phyloP scores from a whole-genome alignment of 2,329 filamentous ascomycete genomes.

The Cladophialophora bantiana region DNA sequence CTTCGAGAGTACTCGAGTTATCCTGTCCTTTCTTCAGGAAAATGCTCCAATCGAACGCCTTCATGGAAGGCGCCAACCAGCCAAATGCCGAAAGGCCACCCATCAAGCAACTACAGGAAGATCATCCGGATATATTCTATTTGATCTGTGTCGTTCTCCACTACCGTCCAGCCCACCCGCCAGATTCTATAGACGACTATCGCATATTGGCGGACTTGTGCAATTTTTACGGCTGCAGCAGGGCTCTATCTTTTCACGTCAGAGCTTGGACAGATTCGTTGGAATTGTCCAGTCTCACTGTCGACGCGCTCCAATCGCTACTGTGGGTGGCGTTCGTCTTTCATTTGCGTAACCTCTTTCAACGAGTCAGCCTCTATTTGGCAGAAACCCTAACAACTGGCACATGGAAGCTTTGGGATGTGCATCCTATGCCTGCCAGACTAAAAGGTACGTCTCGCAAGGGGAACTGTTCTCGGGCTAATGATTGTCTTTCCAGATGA shows the following conservation, averaged over 20 bases:
- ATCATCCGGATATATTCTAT: constrained; percentile 3
- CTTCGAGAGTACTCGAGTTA: constrained; percentile 16
- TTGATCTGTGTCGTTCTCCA: constrained; percentile 13
- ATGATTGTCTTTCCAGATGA: constrained; percentile 9
- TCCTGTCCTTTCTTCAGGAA: constrained; percentile 19
- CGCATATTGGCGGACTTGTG: constrained; percentile 13
- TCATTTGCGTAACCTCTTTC: constrained; percentile 6
- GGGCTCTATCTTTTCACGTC: constrained; percentile 19
- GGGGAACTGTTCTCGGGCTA: background rate
- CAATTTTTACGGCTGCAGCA: constrained; percentile 22
- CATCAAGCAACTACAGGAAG: constrained; percentile 15
- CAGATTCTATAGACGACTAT: constrained; percentile 8
- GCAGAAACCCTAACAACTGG: background rate
- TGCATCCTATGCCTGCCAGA: constrained; percentile 18
- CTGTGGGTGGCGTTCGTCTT: constrained; percentile 22
- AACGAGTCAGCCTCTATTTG: constrained; percentile 10
- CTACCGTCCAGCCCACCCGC: constrained; percentile 4
- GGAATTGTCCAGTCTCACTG: background rate
- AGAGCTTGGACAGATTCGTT: constrained; percentile 4
- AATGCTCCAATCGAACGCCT: constrained; percentile 16
- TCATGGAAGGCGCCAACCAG: constrained; percentile 19
- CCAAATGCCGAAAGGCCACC: constrained; percentile 17
- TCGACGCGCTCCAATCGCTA: constrained; percentile 5
- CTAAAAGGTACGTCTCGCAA: constrained; percentile 1
- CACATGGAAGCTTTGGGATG: constrained; percentile 19